These are phyloP conservation scores for Boletus mariae DNA, from an alignment of 1,284 basidiomycete species.

Conservation along the genomic window DNA sequence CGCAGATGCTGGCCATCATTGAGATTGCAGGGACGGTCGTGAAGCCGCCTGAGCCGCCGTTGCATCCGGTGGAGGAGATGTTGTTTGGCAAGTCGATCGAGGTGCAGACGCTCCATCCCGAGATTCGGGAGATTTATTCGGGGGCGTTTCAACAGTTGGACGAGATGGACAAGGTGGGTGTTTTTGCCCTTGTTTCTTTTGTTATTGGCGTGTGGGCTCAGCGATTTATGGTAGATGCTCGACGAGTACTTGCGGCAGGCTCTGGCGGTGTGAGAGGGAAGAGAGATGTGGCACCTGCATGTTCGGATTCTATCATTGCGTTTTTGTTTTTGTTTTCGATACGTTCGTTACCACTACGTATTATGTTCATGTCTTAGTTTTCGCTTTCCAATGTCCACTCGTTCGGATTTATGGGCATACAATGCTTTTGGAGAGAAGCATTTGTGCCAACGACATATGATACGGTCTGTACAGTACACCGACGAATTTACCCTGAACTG, in stretches of 20 bases:
- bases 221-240: conserved; percentile 23
- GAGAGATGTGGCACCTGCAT: background rate
- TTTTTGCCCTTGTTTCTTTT: background rate
- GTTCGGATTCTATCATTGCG: background rate
- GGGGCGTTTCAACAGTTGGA: conserved; percentile 72
- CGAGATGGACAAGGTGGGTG: conserved; percentile 70
- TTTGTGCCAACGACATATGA: background rate
- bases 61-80: conserved; percentile 66
- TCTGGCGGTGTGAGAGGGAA: conserved; percentile 11
- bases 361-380: conserved; percentile 1
- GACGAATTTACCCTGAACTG: background rate
- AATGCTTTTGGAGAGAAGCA: background rate
- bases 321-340: background rate
- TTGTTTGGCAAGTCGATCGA: conserved; percentile 69
- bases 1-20: conserved; percentile 81
- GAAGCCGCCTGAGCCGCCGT: conserved; percentile 25
- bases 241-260: conserved; percentile 36
- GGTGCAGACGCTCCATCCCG: conserved; percentile 63
- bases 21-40: conserved; percentile 50
- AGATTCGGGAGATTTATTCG: conserved; percentile 68
- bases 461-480: background rate
- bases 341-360: conserved; percentile 5
- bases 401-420: background rate
- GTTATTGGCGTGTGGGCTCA: background rate
- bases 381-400: conserved; percentile 4